Conservation (phyloP, 2,329 filamentous ascomycete genomes). For the Neofusicoccum ribis region DNA sequence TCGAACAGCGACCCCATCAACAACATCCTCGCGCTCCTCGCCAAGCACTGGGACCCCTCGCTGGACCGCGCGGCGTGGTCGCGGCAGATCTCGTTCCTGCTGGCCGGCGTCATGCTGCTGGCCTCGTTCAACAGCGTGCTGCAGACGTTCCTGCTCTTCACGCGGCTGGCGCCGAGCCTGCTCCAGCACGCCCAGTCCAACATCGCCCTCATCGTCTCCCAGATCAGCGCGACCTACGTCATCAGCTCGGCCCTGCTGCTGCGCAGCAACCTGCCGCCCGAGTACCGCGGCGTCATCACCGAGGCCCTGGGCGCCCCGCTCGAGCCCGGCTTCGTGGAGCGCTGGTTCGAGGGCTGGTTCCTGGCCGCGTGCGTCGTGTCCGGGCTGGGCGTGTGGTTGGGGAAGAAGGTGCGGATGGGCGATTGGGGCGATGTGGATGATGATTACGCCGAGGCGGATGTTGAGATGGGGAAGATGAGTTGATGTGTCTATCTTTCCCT, state of each 20-base stretch:
- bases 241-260: constrained; percentile 77
- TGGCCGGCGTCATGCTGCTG: constrained; percentile 79
- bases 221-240: constrained; percentile 82
- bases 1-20: constrained; percentile 79
- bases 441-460: constrained; percentile 50
- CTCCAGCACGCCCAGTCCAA: constrained; percentile 74
- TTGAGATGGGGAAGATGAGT: constrained; percentile 72
- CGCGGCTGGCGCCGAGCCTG: constrained; percentile 71
- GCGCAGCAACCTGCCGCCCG: constrained; percentile 73
- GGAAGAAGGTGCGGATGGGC: constrained; percentile 51
- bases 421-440: constrained; percentile 39
- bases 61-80: constrained; percentile 83
- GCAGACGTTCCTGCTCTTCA: constrained; percentile 82
- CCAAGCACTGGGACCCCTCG: constrained; percentile 79
- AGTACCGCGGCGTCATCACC: constrained; percentile 74
- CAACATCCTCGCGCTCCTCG: constrained; percentile 75
- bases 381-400: constrained; percentile 24
- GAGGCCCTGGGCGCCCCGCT: constrained; percentile 77
- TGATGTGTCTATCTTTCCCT: constrained; percentile 33
- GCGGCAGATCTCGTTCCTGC: constrained; percentile 78
- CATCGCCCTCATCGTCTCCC: constrained; percentile 74
- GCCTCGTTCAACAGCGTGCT: constrained; percentile 79
- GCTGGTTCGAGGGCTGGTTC: constrained; percentile 90
- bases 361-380: constrained; percentile 45
- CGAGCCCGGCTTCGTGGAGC: constrained; percentile 70